A percentile compares a stretch with the other conserved stretches of the same genome.
Evolutionary conservation across 441 rosid genomes (phyloP).

Genomic region (Lepidium campestre): DNA sequence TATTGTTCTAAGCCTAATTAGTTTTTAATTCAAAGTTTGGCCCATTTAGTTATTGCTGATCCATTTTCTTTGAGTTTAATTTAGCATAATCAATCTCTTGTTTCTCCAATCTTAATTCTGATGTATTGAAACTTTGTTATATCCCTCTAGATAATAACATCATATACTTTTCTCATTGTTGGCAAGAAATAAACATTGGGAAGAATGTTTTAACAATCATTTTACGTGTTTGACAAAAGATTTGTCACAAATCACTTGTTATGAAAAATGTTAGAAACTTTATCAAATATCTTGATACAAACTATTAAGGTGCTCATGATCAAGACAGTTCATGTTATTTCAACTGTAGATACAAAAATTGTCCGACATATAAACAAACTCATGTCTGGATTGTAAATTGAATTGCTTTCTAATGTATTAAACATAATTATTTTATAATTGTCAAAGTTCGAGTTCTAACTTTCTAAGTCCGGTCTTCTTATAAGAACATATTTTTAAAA

Average conservation of each 20-base stretch:
- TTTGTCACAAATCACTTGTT: background rate
- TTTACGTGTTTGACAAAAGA: background rate
- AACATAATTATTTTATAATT: no score
- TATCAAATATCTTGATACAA: background rate
- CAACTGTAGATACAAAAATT: background rate
- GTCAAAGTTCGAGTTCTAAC: no score
- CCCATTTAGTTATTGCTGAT: background rate
- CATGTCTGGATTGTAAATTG: no score
- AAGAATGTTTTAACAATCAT: background rate
- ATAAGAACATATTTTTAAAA: no score
- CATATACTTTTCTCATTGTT: no score
- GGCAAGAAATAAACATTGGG: background rate
- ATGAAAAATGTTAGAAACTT: background rate
- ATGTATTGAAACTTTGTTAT: background rate
- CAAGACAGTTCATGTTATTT: background rate
- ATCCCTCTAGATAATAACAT: no score
- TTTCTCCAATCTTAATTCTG: background rate
- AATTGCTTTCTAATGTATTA: no score
- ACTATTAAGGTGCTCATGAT: background rate
- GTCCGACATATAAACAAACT: background rate
- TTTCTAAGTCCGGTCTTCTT: no score
- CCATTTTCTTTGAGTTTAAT: background rate
- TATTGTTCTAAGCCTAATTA: background rate
- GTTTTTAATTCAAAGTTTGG: background rate
- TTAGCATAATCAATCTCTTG: background rate